phyloP scores from a whole-genome alignment of 371 early-diverging fungal species.

The Dichotomocladium elegans region DNA sequence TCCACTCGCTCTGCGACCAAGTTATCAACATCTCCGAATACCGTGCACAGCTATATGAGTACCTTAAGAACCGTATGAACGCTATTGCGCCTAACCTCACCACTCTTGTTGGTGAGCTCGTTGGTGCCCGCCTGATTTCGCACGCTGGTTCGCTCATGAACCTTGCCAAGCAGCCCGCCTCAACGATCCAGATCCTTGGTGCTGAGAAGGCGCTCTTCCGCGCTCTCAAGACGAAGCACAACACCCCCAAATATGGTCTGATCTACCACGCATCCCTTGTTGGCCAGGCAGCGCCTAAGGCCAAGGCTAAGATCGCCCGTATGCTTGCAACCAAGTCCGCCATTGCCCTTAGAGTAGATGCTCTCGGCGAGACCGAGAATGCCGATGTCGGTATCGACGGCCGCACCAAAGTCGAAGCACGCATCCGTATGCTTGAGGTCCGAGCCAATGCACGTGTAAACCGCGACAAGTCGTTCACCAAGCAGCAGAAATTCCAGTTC shows the following conservation, averaged over 20 bases:
- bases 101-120: constrained; percentile 87
- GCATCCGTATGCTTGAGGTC: constrained; percentile 85
- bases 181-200: constrained; percentile 96
- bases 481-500: constrained; percentile 70
- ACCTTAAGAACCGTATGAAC: constrained; percentile 87
- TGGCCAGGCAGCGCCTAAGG: constrained; percentile 81
- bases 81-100: constrained; percentile 94
- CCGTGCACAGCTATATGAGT: constrained; percentile 83
- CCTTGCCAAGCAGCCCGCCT: constrained; percentile 90
- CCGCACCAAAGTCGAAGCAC: constrained; percentile 82
- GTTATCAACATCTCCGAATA: constrained; percentile 85
- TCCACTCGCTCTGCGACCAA: constrained; percentile 77
- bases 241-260: constrained; percentile 97
- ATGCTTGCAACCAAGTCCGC: constrained; percentile 92
- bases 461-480: constrained; percentile 55
- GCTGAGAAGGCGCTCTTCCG: constrained; percentile 98
- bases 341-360: constrained; percentile 84
- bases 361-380: constrained; percentile 82
- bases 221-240: constrained; percentile 90
- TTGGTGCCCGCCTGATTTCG: constrained; percentile 89
- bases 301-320: constrained; percentile 93
- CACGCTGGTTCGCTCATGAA: constrained; percentile 91
- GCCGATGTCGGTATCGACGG: constrained; percentile 83
- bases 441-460: constrained; percentile 42
- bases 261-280: constrained; percentile 91